Evolutionary conservation across 805 yeast genomes (phyloP).

Genomic region (Vanderwaltozyma polyspora): DNA sequence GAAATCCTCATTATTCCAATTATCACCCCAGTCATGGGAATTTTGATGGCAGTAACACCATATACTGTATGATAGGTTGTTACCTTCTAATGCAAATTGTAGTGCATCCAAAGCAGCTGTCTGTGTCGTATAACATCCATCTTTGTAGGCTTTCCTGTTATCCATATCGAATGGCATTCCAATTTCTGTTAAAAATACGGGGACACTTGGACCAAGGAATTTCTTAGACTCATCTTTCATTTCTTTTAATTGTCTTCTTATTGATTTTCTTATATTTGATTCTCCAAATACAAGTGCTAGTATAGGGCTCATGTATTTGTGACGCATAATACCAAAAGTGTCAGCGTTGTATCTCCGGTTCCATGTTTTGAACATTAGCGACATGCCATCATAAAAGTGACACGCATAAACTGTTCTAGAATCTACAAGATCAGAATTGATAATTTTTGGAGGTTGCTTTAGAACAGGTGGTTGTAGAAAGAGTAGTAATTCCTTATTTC

Average conservation of each 20-base stretch:
- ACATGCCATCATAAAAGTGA: slow-evolving; percentile 91
- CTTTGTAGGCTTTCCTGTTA: slow-evolving; percentile 52
- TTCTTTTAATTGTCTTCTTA: slow-evolving; percentile 55
- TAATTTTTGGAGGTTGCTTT: slow-evolving; percentile 59
- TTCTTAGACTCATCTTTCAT: slow-evolving; percentile 54
- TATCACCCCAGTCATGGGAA: slow-evolving; percentile 77
- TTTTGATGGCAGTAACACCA: slow-evolving; percentile 79
- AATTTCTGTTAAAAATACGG: slow-evolving; percentile 81
- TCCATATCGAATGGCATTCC: slow-evolving; percentile 98
- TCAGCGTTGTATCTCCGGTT: slow-evolving; percentile 73
- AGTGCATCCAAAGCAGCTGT: slow-evolving; percentile 77
- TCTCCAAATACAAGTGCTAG: slow-evolving; percentile 78
- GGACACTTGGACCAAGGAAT: slow-evolving; percentile 51
- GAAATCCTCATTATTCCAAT: slow-evolving; percentile 90
- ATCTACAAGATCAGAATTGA: slow-evolving; percentile 42
- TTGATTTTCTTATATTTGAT: slow-evolving; percentile 57
- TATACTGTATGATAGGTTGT: slow-evolving; percentile 58
- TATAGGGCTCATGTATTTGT: slow-evolving; percentile 59
- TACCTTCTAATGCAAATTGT: slow-evolving; percentile 65
- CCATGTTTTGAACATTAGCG: slow-evolving; percentile 88
- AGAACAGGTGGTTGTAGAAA: slow-evolving; percentile 77
- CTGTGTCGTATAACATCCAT: slow-evolving; percentile 63
- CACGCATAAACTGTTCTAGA: slow-evolving; percentile 63
- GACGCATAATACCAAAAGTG: slow-evolving; percentile 78
- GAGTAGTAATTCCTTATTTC: slow-evolving; percentile 39